Evolutionary conservation across 164 flowering plant genomes (phyloP).

Genomic region (Malania oleifera): DNA sequence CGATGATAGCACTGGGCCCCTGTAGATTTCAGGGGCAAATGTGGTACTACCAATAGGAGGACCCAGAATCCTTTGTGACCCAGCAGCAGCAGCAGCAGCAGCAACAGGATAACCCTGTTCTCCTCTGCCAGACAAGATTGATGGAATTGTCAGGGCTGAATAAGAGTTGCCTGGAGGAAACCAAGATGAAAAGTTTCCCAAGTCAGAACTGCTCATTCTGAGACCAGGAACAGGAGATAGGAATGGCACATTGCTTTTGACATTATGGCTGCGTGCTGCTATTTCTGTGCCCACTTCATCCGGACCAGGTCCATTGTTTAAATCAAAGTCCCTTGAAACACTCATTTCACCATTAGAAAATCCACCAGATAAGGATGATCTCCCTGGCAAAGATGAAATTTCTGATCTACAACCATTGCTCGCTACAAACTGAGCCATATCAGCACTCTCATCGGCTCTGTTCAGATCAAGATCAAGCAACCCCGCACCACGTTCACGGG

Average conservation of each 20-base stretch:
- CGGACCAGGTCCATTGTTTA: constrained; percentile 73
- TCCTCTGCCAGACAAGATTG: constrained; percentile 64
- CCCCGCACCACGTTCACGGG: constrained; percentile 31
- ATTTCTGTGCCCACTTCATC: constrained; percentile 54
- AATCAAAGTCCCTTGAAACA: constrained; percentile 63
- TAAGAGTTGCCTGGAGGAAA: constrained; percentile 52
- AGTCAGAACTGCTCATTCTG: constrained; percentile 45
- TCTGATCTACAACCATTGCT: constrained; percentile 32
- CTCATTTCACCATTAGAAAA: constrained; percentile 41
- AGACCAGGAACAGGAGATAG: constrained; percentile 38
- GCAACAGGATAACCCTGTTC: constrained; percentile 51
- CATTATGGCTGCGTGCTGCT: constrained; percentile 29
- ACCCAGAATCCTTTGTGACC: constrained; percentile 49
- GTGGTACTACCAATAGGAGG: constrained; percentile 36
- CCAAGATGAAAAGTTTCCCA: constrained; percentile 54
- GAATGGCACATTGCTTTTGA: constrained; percentile 26
- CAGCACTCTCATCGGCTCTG: constrained; percentile 56
- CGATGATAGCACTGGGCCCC: constrained; percentile 73
- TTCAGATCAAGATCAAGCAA: constrained; percentile 90
- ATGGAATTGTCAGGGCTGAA: constrained; percentile 53
- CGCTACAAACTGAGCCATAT: constrained; percentile 34
- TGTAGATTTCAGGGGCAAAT: constrained; percentile 55
- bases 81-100: constrained; percentile 40
- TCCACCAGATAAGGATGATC: constrained; percentile 29
- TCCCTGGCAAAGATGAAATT: constrained; percentile 21